Evolutionary conservation across 306 rosid species (phyloP).

Genomic region (Begonia peltatifolia): DNA sequence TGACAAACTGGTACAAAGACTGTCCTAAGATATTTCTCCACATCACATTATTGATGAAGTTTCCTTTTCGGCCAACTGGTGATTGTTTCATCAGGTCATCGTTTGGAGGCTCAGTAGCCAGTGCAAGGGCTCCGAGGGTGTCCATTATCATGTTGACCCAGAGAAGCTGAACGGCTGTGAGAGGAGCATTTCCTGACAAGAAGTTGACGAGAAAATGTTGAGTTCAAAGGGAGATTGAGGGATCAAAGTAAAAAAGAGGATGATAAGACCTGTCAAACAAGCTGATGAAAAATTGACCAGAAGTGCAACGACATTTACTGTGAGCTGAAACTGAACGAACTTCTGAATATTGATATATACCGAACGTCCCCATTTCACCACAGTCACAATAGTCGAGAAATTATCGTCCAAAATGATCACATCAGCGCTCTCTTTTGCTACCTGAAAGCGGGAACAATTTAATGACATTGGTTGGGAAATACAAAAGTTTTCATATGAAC

Average conservation of each 20-base stretch:
- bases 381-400: conserved; percentile 90
- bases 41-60: conserved; percentile 88
- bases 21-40: conserved; percentile 97
- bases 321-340: conserved; percentile 95
- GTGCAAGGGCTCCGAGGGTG: conserved; percentile 96
- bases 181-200: conserved; percentile 73
- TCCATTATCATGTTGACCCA: conserved; percentile 99
- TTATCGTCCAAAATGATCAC: conserved; percentile 90
- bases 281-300: conserved; percentile 93
- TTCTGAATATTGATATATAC: conserved; percentile 93
- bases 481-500: not conserved
- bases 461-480: conserved; percentile 2
- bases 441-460: conserved; percentile 39
- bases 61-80: conserved; percentile 97
- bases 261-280: conserved; percentile 59
- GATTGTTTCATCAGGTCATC: conserved; percentile 76
- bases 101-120: conserved; percentile 91
- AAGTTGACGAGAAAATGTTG: conserved; percentile 9
- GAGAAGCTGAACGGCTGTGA: conserved; percentile 95
- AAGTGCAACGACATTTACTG: conserved; percentile 90
- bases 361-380: conserved; percentile 98
- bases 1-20: conserved; percentile 66
- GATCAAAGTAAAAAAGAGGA: conserved; percentile 8
- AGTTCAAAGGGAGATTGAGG: conserved; percentile 10
- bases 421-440: conserved; percentile 96